Base-by-base conservation (phyloP, 257 asterid species). In the Solanum habrochaites region DNA sequence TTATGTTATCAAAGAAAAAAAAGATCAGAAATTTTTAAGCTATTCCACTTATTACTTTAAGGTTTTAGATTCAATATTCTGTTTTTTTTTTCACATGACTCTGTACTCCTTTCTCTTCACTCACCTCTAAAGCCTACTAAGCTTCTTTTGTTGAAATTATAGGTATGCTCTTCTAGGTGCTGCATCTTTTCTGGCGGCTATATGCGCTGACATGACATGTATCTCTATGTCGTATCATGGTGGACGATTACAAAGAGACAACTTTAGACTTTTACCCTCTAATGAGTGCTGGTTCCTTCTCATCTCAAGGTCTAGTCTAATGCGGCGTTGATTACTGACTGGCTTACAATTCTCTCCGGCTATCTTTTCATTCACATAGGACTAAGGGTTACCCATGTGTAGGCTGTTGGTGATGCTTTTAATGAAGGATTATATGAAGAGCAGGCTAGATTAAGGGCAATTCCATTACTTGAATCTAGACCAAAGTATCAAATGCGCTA, bases 171-270 rank as follows among this genome's bases (percentile, higher is more conserved):
- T 97, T 87, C 86, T 97, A 71, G 99, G 99, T 39, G 99, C 99
- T 88, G 99, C 99, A 85, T 96, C 99, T 86, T 95, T 97, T 90
- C 98, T 83, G 99, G 99, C 88, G 99, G 99, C 81, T 97, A 99
- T n/a, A 97, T 96, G 99, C 92, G 99, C n/a, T n/a, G n/a, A n/a
- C 90, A 96, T 97, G 99, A 97, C 99, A n/a, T 11, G 98, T 97
- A 25, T 97, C 99, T 85, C 98, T 97, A 62, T 97, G 99, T 92
- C n/a, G 99, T 97, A 97, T 97, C 85, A 95, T 97, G 98, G 98
- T 97, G 43, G 99, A 97, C n/a, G 91, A 95, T 97, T 87, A 92
- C 99, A 9, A 97, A n/a, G n/a, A n/a, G n/a, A 96, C 89, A 97
- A 97, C 93, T 91, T 97, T 93, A 95, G 94, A 92, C 93, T 95